Conservation (phyloP, 2,329 filamentous ascomycete genomes). For the Ophiostoma sp. region DNA sequence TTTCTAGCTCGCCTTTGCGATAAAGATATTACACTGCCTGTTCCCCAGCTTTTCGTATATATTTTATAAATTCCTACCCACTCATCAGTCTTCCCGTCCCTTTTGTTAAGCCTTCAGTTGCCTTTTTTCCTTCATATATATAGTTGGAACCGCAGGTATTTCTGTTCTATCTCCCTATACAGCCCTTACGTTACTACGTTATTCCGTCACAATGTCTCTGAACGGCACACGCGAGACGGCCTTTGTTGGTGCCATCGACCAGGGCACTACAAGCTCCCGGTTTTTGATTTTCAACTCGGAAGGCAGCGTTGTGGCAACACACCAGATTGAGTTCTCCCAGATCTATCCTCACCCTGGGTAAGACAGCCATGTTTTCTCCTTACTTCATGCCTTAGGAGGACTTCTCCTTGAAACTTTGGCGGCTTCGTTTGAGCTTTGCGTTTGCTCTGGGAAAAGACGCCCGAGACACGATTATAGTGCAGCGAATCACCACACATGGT, state of each 20-base stretch:
- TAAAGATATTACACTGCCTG: background rate
- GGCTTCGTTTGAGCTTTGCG: no score
- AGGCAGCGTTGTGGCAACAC: slow-evolving; percentile 70
- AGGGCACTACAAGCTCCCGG: slow-evolving; percentile 81
- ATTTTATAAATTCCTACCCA: background rate
- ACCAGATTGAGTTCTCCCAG: slow-evolving; percentile 83
- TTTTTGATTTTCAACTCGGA: slow-evolving; percentile 84
- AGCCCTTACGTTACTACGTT: background rate
- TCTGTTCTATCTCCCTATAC: background rate
- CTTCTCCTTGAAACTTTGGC: no score
- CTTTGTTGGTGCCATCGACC: slow-evolving; percentile 85
- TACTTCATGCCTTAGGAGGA: background rate
- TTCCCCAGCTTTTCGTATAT: slow-evolving; percentile 5
- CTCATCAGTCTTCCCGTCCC: background rate
- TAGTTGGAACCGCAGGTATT: slow-evolving; percentile 1
- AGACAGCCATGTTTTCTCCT: slow-evolving; percentile 31
- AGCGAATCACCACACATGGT: background rate
- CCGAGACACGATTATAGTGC: no score
- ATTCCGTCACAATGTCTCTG: slow-evolving; percentile 25
- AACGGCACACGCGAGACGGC: slow-evolving; percentile 34
- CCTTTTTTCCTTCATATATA: slow-evolving; percentile 7
- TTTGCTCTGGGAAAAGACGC: no score
- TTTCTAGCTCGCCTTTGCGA: slow-evolving; percentile 5
- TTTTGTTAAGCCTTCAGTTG: background rate
- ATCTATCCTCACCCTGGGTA: slow-evolving; percentile 81